These are phyloP conservation scores for Cutaneotrichosporon sp. DNA, from an alignment of 1,284 basidiomycete genomes.

Conservation along the genomic window DNA sequence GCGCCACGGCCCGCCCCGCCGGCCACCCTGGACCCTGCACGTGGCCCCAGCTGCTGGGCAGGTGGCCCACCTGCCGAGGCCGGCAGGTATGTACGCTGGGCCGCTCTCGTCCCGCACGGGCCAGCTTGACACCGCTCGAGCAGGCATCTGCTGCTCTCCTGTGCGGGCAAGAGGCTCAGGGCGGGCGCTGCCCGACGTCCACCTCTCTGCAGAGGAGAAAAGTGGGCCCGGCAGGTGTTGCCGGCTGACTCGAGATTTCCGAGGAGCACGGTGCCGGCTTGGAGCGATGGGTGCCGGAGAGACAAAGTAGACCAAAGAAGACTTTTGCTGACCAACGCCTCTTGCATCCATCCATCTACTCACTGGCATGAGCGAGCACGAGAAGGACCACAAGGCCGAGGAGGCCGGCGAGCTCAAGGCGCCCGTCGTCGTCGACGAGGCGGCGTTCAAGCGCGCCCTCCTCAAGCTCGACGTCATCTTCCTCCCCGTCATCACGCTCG, in stretches of 20 bases:
- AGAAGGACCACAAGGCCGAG: not conserved
- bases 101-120: too few relatives aligned
- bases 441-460: conserved; percentile 18
- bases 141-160: too few relatives aligned
- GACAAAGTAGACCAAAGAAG: not conserved
- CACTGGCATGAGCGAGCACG: not conserved
- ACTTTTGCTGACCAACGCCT: too few relatives aligned
- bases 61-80: too few relatives aligned
- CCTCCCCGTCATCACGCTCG: conserved; percentile 29
- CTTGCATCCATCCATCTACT: too few relatives aligned
- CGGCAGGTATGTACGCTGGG: too few relatives aligned
- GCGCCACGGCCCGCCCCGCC: too few relatives aligned
- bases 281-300: not conserved
- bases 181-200: not conserved
- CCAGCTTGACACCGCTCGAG: too few relatives aligned
- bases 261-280: too few relatives aligned
- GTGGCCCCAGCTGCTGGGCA: conserved; percentile 1
- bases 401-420: not conserved
- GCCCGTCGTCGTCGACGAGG: conserved; percentile 12
- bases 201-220: too few relatives aligned
- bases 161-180: not conserved
- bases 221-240: too few relatives aligned
- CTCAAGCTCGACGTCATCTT: conserved; percentile 34
- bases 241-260: not conserved
- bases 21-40: conserved; percentile 4